Conservation (phyloP, 345 rosid genomes). For the Lenwebbia sp. region DNA sequence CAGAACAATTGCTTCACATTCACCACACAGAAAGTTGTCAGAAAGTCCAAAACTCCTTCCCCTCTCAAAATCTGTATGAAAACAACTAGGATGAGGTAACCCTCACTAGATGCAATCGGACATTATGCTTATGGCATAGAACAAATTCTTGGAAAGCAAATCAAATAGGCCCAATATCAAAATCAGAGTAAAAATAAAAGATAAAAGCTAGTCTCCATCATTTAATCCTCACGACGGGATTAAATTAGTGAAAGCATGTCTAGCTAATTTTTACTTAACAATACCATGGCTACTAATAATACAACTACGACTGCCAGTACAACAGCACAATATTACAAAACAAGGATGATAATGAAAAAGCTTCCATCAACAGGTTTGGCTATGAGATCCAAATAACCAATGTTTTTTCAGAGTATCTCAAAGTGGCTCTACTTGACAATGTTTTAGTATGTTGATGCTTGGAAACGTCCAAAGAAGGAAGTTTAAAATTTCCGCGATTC, state of each 20-base stretch:
- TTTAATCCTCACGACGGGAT: neutral
- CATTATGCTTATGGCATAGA: neutral
- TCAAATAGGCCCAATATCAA: neutral
- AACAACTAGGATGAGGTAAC: neutral
- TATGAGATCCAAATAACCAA: neutral
- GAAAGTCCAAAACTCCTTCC: neutral
- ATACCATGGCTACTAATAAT: neutral
- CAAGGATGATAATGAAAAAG: neutral
- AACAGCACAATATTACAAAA: fast-evolving
- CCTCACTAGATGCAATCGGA: neutral
- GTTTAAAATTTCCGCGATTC: fast-evolving
- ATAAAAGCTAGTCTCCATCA: neutral
- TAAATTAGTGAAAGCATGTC: neutral
- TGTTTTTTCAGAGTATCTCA: neutral
- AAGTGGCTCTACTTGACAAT: neutral
- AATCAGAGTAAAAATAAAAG: neutral
- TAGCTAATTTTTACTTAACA: neutral
- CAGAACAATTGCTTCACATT: neutral
- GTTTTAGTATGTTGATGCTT: neutral
- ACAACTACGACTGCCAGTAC: neutral
- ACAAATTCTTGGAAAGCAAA: neutral
- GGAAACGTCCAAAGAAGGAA: neutral
- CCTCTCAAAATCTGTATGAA: neutral
- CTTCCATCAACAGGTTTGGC: neutral
- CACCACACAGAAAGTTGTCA: neutral